These are phyloP conservation scores for Magnolia kwangsiensis DNA, from an alignment of 164 flowering plant species.

Conservation along the genomic window DNA sequence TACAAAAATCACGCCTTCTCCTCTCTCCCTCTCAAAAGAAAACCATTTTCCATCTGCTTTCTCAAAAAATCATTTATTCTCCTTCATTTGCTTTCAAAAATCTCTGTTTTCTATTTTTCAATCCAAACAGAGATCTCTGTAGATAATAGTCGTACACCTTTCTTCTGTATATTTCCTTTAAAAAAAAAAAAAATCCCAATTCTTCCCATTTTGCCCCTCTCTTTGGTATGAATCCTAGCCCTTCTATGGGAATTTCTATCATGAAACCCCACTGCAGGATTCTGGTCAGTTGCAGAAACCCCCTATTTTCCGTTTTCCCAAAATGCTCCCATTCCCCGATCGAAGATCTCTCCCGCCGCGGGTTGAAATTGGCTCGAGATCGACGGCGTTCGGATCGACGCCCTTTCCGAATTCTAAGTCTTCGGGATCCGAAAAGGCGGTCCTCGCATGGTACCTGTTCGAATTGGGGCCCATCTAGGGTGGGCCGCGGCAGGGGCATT, in stretches of 20 bases:
- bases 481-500: constrained; percentile 21
- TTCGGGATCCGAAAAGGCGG: constrained; percentile 28
- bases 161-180: background rate
- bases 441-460: constrained; percentile 31
- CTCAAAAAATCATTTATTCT: background rate
- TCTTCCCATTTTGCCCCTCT: background rate
- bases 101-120: background rate
- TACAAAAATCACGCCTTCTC: background rate
- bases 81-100: background rate
- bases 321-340: constrained; percentile 11
- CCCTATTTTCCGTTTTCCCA: constrained; percentile 2
- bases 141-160: background rate
- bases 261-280: constrained; percentile 71
- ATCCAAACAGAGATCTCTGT: background rate
- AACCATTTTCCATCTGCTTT: background rate
- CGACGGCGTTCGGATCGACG: constrained; percentile 4
- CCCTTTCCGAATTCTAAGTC: constrained; percentile 11
- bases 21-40: background rate
- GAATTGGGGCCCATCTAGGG: constrained; percentile 40
- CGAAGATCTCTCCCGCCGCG: constrained; percentile 30
- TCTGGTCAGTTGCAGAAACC: constrained; percentile 24
- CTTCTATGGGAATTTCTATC: constrained; percentile 46
- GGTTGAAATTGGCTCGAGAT: constrained; percentile 10
- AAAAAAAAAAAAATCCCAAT: no score
- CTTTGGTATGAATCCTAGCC: background rate